A percentile compares a stretch with the other conserved stretches of the same genome.
Evolutionary conservation across 768 basidiomycete species (phyloP).

Genomic region (Macrocybe gigantea): DNA sequence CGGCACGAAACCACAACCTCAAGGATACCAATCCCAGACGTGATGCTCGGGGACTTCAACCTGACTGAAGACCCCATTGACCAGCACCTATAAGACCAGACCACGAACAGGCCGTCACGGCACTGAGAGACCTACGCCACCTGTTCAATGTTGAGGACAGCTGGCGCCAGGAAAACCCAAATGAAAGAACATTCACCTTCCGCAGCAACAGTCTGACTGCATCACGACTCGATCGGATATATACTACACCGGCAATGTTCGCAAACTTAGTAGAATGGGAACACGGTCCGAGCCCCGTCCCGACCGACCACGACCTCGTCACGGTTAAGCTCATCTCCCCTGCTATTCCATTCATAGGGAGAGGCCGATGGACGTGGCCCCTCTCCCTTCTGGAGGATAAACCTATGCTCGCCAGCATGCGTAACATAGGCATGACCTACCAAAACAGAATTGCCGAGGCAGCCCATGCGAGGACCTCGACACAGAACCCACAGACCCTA

Average conservation of each 20-base stretch:
- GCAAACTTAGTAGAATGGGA: conserved; percentile 17
- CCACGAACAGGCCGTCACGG: not conserved
- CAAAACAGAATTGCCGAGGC: conserved; percentile 1
- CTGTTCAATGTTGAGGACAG: conserved; percentile 19
- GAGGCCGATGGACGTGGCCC: conserved; percentile 25
- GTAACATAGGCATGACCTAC: not conserved
- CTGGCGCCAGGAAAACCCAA: conserved; percentile 22
- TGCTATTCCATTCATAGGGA: conserved; percentile 19
- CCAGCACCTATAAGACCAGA: conserved; percentile 19
- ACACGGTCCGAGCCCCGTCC: conserved; percentile 12
- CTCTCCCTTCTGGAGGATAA: conserved; percentile 11
- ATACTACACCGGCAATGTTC: conserved; percentile 11
- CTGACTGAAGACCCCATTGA: conserved; percentile 32
- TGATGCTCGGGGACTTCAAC: conserved; percentile 38
- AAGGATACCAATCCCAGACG: conserved; percentile 18
- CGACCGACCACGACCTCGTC: conserved; percentile 27
- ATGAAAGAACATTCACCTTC: conserved; percentile 19
- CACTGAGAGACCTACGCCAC: conserved; percentile 15
- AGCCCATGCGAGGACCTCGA: not conserved
- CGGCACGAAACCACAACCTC: conserved; percentile 1
- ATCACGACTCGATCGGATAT: conserved; percentile 32
- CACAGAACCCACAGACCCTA: too few relatives aligned
- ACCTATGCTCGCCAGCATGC: too few relatives aligned
- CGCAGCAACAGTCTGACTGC: conserved; percentile 6
- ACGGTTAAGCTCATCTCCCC: conserved; percentile 13